A percentile compares a stretch with the other conserved stretches of the same genome.
Conservation (phyloP, 768 basidiomycete species). For the Lactifluus volemus region DNA sequence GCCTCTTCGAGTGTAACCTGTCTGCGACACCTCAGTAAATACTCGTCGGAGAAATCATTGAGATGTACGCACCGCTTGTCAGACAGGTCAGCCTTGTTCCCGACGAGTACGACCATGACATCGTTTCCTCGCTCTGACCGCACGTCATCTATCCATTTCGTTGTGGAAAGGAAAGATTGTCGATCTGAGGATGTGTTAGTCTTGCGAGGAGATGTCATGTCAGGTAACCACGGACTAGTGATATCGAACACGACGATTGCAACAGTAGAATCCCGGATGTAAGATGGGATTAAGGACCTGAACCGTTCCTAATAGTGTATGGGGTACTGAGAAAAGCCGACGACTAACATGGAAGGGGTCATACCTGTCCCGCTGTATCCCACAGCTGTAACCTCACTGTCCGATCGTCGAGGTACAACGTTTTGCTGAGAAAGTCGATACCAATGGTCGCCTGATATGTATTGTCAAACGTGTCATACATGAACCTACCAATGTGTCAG, state of each 20-base stretch:
- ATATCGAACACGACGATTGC: conserved; percentile 99
- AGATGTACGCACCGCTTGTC: conserved; percentile 77
- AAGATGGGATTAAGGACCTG: conserved; percentile 93
- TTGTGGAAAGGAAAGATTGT: conserved; percentile 94
- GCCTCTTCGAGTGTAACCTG: conserved; percentile 99
- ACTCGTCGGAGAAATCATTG: neutral
- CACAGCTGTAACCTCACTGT: conserved; percentile 96
- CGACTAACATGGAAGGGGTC: conserved; percentile 14
- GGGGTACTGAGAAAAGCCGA: neutral
- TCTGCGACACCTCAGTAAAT: conserved; percentile 34
- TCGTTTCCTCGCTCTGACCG: conserved; percentile 95
- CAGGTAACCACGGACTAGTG: conserved; percentile 61
- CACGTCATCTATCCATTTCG: conserved; percentile 99
- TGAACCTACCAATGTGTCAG: conserved; percentile 48
- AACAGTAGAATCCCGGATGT: conserved; percentile 97
- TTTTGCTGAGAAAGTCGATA: conserved; percentile 99
- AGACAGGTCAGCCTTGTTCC: conserved; percentile 97
- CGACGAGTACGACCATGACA: conserved; percentile 96
- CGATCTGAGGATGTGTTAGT: conserved; percentile 50
- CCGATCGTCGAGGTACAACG: conserved; percentile 98
- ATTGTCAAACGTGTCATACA: conserved; percentile 99
- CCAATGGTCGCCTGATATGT: conserved; percentile 97
- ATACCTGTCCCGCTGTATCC: conserved; percentile 95
- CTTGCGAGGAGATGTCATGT: neutral
- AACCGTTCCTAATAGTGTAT: conserved; percentile 71